These are phyloP conservation scores for Ascoidea tarda DNA, from an alignment of 805 yeast species.

Conservation along the genomic window DNA sequence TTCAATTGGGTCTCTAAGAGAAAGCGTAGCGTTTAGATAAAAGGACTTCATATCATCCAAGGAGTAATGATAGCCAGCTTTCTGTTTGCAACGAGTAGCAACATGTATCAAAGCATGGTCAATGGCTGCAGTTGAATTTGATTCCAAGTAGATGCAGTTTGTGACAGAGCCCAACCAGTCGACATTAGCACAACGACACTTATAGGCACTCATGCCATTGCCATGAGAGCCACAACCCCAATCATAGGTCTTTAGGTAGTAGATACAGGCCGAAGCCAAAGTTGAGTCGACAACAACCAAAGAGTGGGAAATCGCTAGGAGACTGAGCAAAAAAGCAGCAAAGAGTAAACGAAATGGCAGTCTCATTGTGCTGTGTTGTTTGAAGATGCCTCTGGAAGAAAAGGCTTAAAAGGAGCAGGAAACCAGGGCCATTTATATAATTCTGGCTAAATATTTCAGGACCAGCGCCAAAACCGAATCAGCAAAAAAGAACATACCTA, in stretches of 20 bases:
- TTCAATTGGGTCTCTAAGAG: conserved; percentile 17
- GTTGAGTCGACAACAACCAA: conserved; percentile 21
- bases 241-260: conserved; percentile 22
- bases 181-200: conserved; percentile 26
- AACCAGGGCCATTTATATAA: no score
- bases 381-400: no score
- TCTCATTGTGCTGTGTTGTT: no score
- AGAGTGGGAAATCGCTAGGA: neutral
- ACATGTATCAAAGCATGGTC: conserved; percentile 28
- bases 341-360: no score
- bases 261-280: conserved; percentile 26
- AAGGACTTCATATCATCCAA: conserved; percentile 19
- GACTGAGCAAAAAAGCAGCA: no score
- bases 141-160: conserved; percentile 23
- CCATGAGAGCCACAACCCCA: conserved; percentile 28
- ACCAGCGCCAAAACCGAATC: no score
- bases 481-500: no score
- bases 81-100: conserved; percentile 20
- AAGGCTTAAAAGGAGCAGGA: no score
- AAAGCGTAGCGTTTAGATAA: conserved; percentile 22
- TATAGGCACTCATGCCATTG: conserved; percentile 19
- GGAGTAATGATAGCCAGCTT: conserved; percentile 21
- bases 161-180: conserved; percentile 32
- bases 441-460: no score
- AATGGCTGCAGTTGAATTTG: conserved; percentile 16